A percentile compares a stretch with the other conserved stretches of the same genome.
Conservation (phyloP, 306 rosid species). For the Senna siamea region DNA sequence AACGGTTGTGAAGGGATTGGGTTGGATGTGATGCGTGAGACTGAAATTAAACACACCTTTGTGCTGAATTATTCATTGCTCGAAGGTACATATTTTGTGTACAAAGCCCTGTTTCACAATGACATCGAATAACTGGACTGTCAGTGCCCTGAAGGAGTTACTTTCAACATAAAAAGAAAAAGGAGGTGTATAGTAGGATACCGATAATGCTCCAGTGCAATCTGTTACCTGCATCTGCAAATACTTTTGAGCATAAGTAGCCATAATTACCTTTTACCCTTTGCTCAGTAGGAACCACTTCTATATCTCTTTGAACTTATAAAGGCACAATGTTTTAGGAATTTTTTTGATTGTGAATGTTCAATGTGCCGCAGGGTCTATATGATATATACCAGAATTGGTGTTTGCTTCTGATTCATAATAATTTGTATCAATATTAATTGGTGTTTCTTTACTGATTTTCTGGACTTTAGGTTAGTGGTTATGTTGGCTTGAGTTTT, state of each 20-base stretch:
- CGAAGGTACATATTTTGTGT: not conserved
- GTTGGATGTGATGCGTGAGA: not conserved
- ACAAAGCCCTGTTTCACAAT: not conserved
- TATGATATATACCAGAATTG: not conserved
- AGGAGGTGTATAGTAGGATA: not conserved
- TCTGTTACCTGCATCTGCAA: not conserved
- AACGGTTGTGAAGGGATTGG: not conserved
- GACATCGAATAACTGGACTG: not conserved
- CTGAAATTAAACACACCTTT: not conserved
- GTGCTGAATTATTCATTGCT: not conserved
- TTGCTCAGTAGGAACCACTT: not conserved
- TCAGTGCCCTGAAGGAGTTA: not conserved
- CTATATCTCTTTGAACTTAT: not conserved
- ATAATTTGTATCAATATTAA: not conserved
- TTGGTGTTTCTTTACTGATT: constrained; percentile 30
- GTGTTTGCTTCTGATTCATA: constrained; percentile 1
- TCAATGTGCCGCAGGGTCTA: not conserved
- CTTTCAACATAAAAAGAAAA: not conserved
- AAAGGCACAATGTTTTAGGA: not conserved
- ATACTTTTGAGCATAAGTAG: constrained; percentile 18
- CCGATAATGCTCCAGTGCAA: not conserved
- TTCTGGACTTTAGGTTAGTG: constrained; percentile 34
- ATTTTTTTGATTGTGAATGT: not conserved
- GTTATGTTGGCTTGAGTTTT: constrained; percentile 44
- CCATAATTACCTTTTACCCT: not conserved